A percentile compares a stretch with the other conserved stretches of the same genome.
Evolutionary conservation across 1,139 yeast species (phyloP).

Genomic region (Lodderomyces orthopsilosis): DNA sequence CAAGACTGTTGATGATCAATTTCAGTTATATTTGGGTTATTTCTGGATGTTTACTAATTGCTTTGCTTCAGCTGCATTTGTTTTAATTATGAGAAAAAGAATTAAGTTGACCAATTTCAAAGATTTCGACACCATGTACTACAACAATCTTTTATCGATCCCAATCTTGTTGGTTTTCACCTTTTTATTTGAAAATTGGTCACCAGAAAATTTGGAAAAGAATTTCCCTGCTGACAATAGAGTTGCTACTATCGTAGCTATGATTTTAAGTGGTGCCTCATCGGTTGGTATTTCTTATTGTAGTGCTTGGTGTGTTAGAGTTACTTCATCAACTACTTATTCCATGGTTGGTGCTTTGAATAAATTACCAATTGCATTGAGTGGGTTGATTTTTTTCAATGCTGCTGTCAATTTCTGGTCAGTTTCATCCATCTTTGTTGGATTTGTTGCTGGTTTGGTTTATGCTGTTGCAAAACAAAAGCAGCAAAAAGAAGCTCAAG

Average conservation of each 20-base stretch:
- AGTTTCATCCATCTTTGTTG: slow-evolving; percentile 83
- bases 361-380: slow-evolving; percentile 94
- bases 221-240: slow-evolving; percentile 80
- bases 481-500: slow-evolving; percentile 45
- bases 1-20: slow-evolving; percentile 37
- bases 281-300: slow-evolving; percentile 97
- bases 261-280: slow-evolving; percentile 89
- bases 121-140: slow-evolving; percentile 98
- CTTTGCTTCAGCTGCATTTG: slow-evolving; percentile 90
- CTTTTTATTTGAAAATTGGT: slow-evolving; percentile 87
- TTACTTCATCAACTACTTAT: slow-evolving; percentile 95
- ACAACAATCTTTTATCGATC: slow-evolving; percentile 88
- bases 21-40: slow-evolving; percentile 74
- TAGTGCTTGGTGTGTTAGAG: slow-evolving; percentile 99
- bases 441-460: slow-evolving; percentile 91
- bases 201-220: slow-evolving; percentile 62
- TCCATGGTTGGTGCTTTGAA: slow-evolving; percentile 99
- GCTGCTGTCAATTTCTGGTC: slow-evolving; percentile 94
- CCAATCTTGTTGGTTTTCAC: slow-evolving; percentile 82
- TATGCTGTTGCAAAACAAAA: slow-evolving; percentile 89
- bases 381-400: slow-evolving; percentile 90
- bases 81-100: slow-evolving; percentile 93
- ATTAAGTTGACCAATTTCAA: slow-evolving; percentile 94
- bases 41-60: slow-evolving; percentile 97
- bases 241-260: slow-evolving; percentile 66